These are phyloP conservation scores for Solanum hybrid DNA, from an alignment of 305 asterid species.

Conservation along the genomic window DNA sequence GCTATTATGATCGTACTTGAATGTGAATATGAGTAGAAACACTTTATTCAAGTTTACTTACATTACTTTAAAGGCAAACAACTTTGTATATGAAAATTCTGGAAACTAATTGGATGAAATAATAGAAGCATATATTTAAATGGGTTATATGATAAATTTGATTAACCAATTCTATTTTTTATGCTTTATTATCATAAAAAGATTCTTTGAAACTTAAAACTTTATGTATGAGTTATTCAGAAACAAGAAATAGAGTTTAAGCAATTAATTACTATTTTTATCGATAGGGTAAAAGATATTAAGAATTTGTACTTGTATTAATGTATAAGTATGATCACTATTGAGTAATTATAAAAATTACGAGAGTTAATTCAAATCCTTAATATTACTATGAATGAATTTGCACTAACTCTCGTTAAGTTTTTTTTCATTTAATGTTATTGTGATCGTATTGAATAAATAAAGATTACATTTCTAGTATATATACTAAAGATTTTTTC, in stretches of 20 bases:
- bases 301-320: not conserved
- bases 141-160: not conserved
- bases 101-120: not conserved
- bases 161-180: not conserved
- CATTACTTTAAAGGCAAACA: not conserved
- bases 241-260: not conserved
- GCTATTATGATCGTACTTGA: not conserved
- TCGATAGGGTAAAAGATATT: not conserved
- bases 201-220: not conserved
- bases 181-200: not conserved
- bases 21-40: not conserved
- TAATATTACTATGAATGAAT: not conserved
- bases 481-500: not conserved
- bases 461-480: not conserved
- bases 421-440: too few species aligned
- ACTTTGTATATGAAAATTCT: not conserved
- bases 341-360: not conserved
- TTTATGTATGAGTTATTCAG: not conserved
- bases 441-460: too few species aligned
- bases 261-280: not conserved
- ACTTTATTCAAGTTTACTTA: not conserved
- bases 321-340: not conserved
- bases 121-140: not conserved
- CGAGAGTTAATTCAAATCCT: not conserved
- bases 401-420: not conserved